Percentiles rank a stretch among this genome's conserved stretches.
Evolutionary conservation across 345 rosid genomes (phyloP).

Genomic region (Acer negundo): DNA sequence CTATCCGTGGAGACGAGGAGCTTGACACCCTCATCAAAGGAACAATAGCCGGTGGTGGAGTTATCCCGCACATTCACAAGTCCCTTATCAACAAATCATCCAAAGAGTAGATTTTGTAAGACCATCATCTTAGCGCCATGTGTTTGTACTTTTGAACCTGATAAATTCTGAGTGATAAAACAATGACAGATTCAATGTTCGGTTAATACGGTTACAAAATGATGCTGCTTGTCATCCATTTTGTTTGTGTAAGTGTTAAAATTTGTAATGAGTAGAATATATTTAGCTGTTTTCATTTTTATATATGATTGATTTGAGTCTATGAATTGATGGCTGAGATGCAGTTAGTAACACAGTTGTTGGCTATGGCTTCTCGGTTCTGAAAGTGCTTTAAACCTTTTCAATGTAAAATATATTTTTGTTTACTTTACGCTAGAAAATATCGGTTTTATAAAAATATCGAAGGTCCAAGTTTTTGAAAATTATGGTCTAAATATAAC

Average conservation of each 20-base stretch:
- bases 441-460: too few relatives aligned
- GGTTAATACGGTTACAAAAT: neutral
- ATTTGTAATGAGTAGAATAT: neutral
- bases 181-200: neutral
- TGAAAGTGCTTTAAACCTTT: too few relatives aligned
- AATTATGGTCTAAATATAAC: too few relatives aligned
- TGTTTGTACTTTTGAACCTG: neutral
- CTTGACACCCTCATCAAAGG: constrained; percentile 74
- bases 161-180: neutral
- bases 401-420: neutral
- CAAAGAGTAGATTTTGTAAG: constrained; percentile 42
- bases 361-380: too few relatives aligned
- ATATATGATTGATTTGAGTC: neutral
- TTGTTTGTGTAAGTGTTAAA: neutral
- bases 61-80: constrained; percentile 78
- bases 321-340: neutral
- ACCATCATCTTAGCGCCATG: neutral
- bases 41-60: constrained; percentile 76
- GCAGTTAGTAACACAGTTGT: neutral
- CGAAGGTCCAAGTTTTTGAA: too few relatives aligned
- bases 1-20: constrained; percentile 72
- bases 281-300: neutral
- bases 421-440: neutral
- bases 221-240: neutral
- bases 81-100: constrained; percentile 74